Percentiles rank a stretch among this genome's conserved stretches.
Conservation (phyloP, 78 protist species). For the Dictyostelium citrinum region DNA sequence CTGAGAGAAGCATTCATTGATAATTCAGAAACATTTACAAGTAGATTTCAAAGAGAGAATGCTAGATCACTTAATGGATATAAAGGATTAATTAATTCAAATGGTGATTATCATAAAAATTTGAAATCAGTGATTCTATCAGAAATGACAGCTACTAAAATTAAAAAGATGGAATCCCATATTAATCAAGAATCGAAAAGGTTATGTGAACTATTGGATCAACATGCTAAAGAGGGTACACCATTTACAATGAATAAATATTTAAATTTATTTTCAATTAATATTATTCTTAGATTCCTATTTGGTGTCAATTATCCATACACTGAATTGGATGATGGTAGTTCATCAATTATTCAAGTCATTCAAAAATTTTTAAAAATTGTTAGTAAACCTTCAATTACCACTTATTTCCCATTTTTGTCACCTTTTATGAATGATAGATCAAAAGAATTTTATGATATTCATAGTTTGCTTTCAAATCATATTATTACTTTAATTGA, state of each 20-base stretch:
- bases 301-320: background rate
- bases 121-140: background rate
- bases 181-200: background rate
- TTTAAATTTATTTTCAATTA: background rate
- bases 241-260: background rate
- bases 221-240: background rate
- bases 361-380: background rate
- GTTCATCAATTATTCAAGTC: background rate
- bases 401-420: background rate
- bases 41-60: background rate
- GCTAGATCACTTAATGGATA: background rate
- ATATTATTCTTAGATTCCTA: background rate
- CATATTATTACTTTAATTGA: background rate
- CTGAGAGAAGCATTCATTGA: slow-evolving; percentile 20
- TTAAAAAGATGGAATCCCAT: background rate
- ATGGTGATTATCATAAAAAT: slow-evolving; percentile 50
- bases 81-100: slow-evolving; percentile 3
- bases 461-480: background rate
- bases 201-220: background rate
- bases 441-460: background rate
- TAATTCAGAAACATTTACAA: background rate
- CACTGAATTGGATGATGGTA: background rate
- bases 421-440: background rate
- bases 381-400: background rate
- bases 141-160: background rate